phyloP scores from a whole-genome alignment of 1,284 basidiomycete species.

The Cronartium ribicola region DNA sequence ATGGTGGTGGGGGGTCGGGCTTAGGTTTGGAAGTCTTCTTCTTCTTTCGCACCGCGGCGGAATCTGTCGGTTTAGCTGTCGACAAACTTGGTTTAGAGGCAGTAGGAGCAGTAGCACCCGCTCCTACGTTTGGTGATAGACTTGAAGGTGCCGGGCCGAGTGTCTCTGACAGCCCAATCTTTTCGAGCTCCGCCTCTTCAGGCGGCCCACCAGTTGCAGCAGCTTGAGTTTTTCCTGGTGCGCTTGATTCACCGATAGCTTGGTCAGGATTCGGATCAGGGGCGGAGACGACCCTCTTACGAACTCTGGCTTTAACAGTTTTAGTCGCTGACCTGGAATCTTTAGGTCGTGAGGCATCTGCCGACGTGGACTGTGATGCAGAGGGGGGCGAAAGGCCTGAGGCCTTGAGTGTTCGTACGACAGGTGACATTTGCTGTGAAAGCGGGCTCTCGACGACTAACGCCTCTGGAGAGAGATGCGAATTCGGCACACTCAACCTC shows the following conservation, averaged over 20 bases:
- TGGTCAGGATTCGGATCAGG: not conserved
- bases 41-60: not conserved
- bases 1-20: not conserved
- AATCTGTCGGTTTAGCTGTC: not conserved
- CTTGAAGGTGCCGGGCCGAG: not conserved
- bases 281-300: not conserved
- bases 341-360: too few relatives aligned
- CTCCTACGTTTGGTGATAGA: not conserved
- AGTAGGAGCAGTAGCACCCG: not conserved
- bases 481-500: not conserved
- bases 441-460: not conserved
- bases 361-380: too few relatives aligned
- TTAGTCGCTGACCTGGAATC: not conserved
- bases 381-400: too few relatives aligned
- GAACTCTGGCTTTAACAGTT: not conserved
- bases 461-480: not conserved
- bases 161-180: not conserved
- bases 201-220: not conserved
- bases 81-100: not conserved
- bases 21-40: not conserved
- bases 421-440: conserved; percentile 1
- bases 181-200: not conserved
- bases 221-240: not conserved
- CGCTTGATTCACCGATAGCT: too few relatives aligned
- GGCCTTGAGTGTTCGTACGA: not conserved